These are phyloP conservation scores for Populus hybrid DNA, from an alignment of 441 rosid genomes.

Conservation along the genomic window DNA sequence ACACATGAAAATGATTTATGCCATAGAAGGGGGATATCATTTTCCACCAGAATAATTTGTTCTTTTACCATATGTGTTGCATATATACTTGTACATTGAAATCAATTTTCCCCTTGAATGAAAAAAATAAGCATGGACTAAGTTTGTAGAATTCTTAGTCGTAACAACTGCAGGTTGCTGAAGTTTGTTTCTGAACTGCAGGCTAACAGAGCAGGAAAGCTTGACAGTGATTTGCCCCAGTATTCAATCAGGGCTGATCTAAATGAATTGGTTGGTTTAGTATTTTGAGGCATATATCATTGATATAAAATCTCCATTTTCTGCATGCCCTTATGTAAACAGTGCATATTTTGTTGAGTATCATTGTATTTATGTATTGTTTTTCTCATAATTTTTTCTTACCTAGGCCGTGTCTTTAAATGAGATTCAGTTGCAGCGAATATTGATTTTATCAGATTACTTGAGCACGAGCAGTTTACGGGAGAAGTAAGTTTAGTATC, in stretches of 20 bases:
- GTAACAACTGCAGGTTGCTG: constrained; percentile 1
- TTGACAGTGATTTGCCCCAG: constrained; percentile 69
- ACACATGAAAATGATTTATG: neutral
- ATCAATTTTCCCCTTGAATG: neutral
- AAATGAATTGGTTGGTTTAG: constrained; percentile 61
- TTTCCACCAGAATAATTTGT: neutral
- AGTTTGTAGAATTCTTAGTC: neutral
- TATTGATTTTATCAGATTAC: constrained; percentile 71
- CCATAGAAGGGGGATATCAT: neutral
- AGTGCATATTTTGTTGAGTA: neutral
- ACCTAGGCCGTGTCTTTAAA: constrained; percentile 59
- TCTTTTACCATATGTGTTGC: neutral
- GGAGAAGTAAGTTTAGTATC: constrained; percentile 64
- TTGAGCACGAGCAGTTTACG: constrained; percentile 63
- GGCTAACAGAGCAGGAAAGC: constrained; percentile 82
- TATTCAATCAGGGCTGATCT: constrained; percentile 70
- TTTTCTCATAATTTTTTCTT: constrained; percentile 17
- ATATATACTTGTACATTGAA: neutral
- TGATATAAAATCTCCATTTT: neutral
- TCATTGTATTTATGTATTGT: neutral
- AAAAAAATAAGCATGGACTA: neutral
- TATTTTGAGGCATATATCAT: constrained; percentile 4
- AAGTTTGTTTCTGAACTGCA: constrained; percentile 25
- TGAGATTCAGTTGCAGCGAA: constrained; percentile 75
- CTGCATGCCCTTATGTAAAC: neutral